phyloP scores from a whole-genome alignment of 2,329 filamentous ascomycete species.

The Ascochyta koolunga region DNA sequence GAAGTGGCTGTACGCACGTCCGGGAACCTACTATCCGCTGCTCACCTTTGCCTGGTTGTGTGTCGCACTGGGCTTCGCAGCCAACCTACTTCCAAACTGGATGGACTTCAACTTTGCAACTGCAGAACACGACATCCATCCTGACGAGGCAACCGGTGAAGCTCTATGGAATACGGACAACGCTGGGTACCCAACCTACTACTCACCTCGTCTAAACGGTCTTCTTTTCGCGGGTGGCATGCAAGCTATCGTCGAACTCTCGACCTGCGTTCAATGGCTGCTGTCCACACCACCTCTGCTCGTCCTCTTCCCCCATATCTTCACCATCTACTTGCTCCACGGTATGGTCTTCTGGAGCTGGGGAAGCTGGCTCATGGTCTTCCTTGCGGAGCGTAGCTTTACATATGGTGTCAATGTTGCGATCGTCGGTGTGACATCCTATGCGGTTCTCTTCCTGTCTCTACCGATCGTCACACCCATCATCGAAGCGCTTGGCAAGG shows the following conservation, averaged over 20 bases:
- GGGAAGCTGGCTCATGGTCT: constrained; percentile 46
- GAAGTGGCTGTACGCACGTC: constrained; percentile 45
- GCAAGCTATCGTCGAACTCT: constrained; percentile 48
- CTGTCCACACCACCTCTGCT: constrained; percentile 50
- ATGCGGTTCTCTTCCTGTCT: constrained; percentile 39
- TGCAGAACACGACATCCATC: constrained; percentile 53
- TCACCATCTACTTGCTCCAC: constrained; percentile 58
- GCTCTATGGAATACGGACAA: constrained; percentile 42
- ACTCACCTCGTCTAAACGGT: constrained; percentile 52
- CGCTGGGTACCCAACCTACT: constrained; percentile 53
- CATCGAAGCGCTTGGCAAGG: constrained; percentile 49
- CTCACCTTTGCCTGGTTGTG: constrained; percentile 39
- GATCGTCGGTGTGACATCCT: constrained; percentile 46
- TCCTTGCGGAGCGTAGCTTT: constrained; percentile 38
- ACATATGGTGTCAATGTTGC: constrained; percentile 45
- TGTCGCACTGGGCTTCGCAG: constrained; percentile 42
- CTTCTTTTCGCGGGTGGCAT: constrained; percentile 50
- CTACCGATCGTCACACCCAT: constrained; percentile 48
- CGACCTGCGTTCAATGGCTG: constrained; percentile 48
- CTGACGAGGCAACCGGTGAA: constrained; percentile 48
- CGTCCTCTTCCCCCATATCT: constrained; percentile 56
- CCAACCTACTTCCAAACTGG: constrained; percentile 49
- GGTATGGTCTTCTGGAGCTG: constrained; percentile 55
- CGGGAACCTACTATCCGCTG: constrained; percentile 47
- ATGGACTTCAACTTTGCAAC: constrained; percentile 47